phyloP scores from a whole-genome alignment of 2,329 filamentous ascomycete genomes.

The Leptographium radiaticola region DNA sequence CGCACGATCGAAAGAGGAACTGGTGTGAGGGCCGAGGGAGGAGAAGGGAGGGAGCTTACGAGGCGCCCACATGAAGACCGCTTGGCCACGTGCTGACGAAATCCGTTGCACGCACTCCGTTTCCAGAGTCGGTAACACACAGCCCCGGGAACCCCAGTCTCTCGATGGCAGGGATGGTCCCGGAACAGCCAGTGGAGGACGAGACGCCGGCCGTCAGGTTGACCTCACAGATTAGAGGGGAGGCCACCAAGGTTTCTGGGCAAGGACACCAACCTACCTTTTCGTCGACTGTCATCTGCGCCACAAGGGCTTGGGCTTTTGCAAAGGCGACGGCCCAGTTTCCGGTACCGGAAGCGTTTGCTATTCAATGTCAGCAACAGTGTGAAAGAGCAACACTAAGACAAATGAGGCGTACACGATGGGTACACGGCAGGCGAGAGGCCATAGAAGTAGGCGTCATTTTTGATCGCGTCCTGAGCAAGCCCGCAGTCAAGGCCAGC shows the following conservation, averaged over 20 bases:
- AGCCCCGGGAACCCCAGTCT: constrained; percentile 28
- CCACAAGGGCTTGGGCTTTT: constrained; percentile 57
- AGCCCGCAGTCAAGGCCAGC: constrained; percentile 14
- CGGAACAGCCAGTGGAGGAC: constrained; percentile 5
- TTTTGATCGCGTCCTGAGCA: constrained; percentile 16
- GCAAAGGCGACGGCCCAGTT: constrained; percentile 55
- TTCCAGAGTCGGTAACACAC: constrained; percentile 29
- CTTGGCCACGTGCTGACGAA: constrained; percentile 27
- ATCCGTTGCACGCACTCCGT: constrained; percentile 27
- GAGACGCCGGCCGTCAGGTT: constrained; percentile 7
- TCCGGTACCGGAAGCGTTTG: constrained; percentile 43
- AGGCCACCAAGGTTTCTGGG: constrained; percentile 11
- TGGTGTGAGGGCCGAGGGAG: no score
- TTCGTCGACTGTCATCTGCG: constrained; percentile 59
- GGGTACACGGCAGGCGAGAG: constrained; percentile 36
- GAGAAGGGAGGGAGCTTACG: constrained; percentile 15
- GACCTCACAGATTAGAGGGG: no score
- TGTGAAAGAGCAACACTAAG: constrained; percentile 25
- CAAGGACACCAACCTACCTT: constrained; percentile 34
- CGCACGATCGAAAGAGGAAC: neutral
- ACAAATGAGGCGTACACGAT: no score
- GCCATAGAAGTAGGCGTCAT: constrained; percentile 34
- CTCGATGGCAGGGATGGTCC: constrained; percentile 3
- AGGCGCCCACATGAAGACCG: constrained; percentile 27
- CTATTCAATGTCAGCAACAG: constrained; percentile 14